Evolutionary conservation across 2,329 filamentous ascomycete genomes (phyloP).

Genomic region (Lecanosticta acicola): DNA sequence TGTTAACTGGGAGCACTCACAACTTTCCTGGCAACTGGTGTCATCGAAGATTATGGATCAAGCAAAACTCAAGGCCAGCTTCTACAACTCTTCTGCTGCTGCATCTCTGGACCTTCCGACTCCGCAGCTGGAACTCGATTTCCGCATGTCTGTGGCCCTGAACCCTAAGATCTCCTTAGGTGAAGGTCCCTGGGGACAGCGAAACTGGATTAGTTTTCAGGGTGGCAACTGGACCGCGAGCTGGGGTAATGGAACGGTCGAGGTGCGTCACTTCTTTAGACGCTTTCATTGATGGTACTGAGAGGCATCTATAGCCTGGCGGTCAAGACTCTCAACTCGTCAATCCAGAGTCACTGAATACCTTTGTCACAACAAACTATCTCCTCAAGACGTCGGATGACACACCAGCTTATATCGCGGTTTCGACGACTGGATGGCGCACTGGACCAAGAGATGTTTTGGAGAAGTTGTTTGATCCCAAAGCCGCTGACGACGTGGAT

Average conservation of each 20-base stretch:
- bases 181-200: conserved; percentile 43
- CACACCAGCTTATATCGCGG: conserved; percentile 15
- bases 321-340: conserved; percentile 21
- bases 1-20: no score
- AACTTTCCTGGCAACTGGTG: no score
- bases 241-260: conserved; percentile 48
- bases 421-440: conserved; percentile 18
- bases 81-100: conserved; percentile 4
- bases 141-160: conserved; percentile 49
- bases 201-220: conserved; percentile 48
- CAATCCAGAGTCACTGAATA: conserved; percentile 10
- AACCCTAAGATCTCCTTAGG: conserved; percentile 47
- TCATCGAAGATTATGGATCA: no score
- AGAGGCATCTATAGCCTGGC: conserved; percentile 9
- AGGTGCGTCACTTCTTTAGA: background rate
- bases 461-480: conserved; percentile 16
- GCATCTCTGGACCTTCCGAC: conserved; percentile 33
- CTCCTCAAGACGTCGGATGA: conserved; percentile 14
- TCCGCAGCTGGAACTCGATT: conserved; percentile 47
- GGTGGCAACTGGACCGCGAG: conserved; percentile 49
- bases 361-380: conserved; percentile 16
- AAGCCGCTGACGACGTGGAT: conserved; percentile 12
- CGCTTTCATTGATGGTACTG: no score
- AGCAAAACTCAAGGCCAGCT: conserved; percentile 4
- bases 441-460: conserved; percentile 15